Base-by-base conservation (phyloP, 352 stramenopile genomes). In the Pythium periplocum region DNA sequence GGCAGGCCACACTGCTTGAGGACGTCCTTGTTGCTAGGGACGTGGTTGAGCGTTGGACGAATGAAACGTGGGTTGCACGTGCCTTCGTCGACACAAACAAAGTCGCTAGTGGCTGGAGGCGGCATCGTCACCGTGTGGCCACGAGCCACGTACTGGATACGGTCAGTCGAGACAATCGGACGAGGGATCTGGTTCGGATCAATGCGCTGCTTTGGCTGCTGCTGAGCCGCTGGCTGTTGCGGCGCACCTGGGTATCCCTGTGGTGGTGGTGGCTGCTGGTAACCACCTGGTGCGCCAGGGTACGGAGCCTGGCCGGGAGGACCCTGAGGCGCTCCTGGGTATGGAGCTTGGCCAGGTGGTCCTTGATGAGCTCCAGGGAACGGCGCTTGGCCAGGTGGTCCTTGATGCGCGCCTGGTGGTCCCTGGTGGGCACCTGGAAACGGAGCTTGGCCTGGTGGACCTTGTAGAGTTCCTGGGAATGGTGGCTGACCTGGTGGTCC, bases 51-150 rank as follows among this genome's bases (percentile, higher is more conserved):
- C 35, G 86, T 93, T 49, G 83, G 84, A 5, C 86, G 86, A 52
- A 96, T 95, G 52, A 94, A 96, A 6, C 84, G 82, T n/a, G 86
- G 86, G 63, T 90, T 94, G 53, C 79, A 90, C 53, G 81, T 93
- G 44, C 86, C 86, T 68, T 94, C 83, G 50, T 94, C 83, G 1
- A 92, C 66, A 51, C 81, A 92, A 46, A 87, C 68, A 62, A 88
- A 94, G 62, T 90, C 77, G 38, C 79, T 91, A 2, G 78, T 90
- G 0, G 83, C 83, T 2, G 82, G 45, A 0, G 83, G 83, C 0
- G 83, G 83, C 79, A 92, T 90, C 7, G 83, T 89, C 41, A 94
- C 75, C 0, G 83, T 94, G 68, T 90, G 79, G 3, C 82, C 83
- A 2, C 78, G 79, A 1, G 83, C 78, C 34, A 92, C 62, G 65